Evolutionary conservation across 805 yeast species (phyloP).

Genomic region (Candida tallmaniae): DNA sequence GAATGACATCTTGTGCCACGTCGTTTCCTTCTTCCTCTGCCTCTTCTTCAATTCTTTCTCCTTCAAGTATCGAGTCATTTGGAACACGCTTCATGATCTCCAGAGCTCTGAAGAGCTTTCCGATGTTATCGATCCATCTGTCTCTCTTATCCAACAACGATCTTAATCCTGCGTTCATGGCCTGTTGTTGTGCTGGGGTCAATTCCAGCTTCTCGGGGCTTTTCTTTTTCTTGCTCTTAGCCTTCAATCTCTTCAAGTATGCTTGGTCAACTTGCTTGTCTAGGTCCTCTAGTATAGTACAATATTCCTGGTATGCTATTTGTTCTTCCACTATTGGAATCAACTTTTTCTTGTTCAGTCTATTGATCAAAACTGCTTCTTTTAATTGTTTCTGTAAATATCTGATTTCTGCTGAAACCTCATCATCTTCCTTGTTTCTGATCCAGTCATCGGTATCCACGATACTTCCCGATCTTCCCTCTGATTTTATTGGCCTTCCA

Average conservation of each 20-base stretch:
- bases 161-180: constrained; percentile 72
- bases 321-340: constrained; percentile 79
- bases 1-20: constrained; percentile 15
- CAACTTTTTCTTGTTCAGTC: constrained; percentile 59
- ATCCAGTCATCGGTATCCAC: constrained; percentile 69
- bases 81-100: constrained; percentile 79
- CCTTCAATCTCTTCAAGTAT: constrained; percentile 75
- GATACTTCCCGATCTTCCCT: constrained; percentile 21
- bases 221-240: constrained; percentile 62
- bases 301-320: constrained; percentile 91
- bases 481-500: constrained; percentile 18
- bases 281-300: constrained; percentile 83
- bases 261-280: constrained; percentile 97
- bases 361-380: constrained; percentile 57
- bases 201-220: constrained; percentile 33
- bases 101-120: constrained; percentile 69
- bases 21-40: constrained; percentile 28
- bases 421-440: constrained; percentile 85
- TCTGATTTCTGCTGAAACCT: constrained; percentile 80
- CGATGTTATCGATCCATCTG: constrained; percentile 87
- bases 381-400: constrained; percentile 63
- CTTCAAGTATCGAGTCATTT: constrained; percentile 49
- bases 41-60: constrained; percentile 29
- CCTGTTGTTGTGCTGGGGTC: constrained; percentile 52
- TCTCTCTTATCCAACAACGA: constrained; percentile 79